Conservation (phyloP, 2,329 filamentous ascomycete genomes). For the Pseudocercospora ulei region DNA sequence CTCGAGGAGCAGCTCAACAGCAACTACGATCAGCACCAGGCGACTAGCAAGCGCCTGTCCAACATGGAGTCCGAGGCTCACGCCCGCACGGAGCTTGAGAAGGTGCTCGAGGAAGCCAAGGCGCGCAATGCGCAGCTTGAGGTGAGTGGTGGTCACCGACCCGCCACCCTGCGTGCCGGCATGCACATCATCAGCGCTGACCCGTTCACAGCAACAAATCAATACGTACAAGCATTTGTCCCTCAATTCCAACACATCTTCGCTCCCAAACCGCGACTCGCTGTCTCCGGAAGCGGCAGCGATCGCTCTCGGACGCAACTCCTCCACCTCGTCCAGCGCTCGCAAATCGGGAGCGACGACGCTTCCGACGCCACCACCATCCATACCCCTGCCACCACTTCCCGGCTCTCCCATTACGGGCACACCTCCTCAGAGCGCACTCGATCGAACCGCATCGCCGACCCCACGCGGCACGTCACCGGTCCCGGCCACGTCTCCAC, state of each 20-base stretch:
- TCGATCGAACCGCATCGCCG: conserved; percentile 40
- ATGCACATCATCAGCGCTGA: no score
- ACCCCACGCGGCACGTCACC: conserved; percentile 51
- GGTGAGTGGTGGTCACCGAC: no score
- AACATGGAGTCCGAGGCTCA: conserved; percentile 47
- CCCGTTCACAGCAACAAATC: conserved; percentile 54
- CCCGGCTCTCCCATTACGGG: conserved; percentile 51
- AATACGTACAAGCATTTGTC: conserved; percentile 30
- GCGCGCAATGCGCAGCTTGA: conserved; percentile 66
- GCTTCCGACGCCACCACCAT: conserved; percentile 84
- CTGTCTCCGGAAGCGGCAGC: conserved; percentile 39
- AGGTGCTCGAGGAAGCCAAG: conserved; percentile 68
- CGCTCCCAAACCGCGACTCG: conserved; percentile 38
- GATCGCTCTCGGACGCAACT: conserved; percentile 45
- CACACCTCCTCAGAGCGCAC: conserved; percentile 34
- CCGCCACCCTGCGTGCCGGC: no score
- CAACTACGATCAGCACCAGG: conserved; percentile 88
- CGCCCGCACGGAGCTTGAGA: conserved; percentile 41
- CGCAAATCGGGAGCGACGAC: conserved; percentile 82
- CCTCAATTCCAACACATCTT: conserved; percentile 27
- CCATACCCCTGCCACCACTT: conserved; percentile 88
- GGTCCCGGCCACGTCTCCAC: conserved; percentile 48
- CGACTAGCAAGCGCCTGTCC: conserved; percentile 74
- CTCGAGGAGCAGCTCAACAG: conserved; percentile 91
- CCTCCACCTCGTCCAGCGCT: conserved; percentile 57